Percentiles rank a stretch among this genome's conserved stretches.
Conservation (phyloP, 352 stramenopile genomes). For the Phytophthora rubi region DNA sequence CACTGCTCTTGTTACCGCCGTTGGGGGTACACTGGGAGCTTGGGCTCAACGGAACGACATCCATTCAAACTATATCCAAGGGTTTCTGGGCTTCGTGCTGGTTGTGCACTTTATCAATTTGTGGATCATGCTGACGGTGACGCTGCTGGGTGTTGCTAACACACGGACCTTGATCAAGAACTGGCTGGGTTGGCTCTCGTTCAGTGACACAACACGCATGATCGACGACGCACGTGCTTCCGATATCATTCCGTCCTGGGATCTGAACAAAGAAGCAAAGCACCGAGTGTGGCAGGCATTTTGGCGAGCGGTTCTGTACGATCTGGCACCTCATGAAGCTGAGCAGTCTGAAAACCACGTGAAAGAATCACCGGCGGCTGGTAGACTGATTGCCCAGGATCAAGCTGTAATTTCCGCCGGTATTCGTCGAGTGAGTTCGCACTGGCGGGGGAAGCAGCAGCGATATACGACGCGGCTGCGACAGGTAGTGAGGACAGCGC, state of each 20-base stretch:
- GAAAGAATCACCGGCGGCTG: conserved; percentile 19
- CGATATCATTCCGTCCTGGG: conserved; percentile 42
- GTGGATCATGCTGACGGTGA: conserved; percentile 41
- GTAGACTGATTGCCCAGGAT: conserved; percentile 23
- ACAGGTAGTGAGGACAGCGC: conserved; percentile 23
- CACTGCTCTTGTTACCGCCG: conserved; percentile 35
- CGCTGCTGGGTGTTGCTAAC: conserved; percentile 39
- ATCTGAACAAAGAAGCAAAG: conserved; percentile 50
- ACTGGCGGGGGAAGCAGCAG: conserved; percentile 43
- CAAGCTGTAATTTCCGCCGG: conserved; percentile 37
- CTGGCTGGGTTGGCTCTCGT: conserved; percentile 42
- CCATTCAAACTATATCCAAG: conserved; percentile 8
- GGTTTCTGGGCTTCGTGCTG: conserved; percentile 34
- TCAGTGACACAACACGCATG: conserved; percentile 45
- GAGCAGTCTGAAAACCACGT: conserved; percentile 3
- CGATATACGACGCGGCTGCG: conserved; percentile 33
- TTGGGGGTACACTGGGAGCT: conserved; percentile 33
- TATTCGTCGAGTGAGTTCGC: conserved; percentile 39
- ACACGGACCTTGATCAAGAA: conserved; percentile 45
- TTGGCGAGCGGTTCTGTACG: conserved; percentile 46
- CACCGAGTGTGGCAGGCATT: conserved; percentile 57
- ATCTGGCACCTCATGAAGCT: conserved; percentile 11
- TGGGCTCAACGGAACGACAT: conserved; percentile 14
- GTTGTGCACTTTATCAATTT: conserved; percentile 47
- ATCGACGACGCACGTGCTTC: conserved; percentile 32